Conservation (phyloP, 257 asterid species). For the Fraxinus americana region DNA sequence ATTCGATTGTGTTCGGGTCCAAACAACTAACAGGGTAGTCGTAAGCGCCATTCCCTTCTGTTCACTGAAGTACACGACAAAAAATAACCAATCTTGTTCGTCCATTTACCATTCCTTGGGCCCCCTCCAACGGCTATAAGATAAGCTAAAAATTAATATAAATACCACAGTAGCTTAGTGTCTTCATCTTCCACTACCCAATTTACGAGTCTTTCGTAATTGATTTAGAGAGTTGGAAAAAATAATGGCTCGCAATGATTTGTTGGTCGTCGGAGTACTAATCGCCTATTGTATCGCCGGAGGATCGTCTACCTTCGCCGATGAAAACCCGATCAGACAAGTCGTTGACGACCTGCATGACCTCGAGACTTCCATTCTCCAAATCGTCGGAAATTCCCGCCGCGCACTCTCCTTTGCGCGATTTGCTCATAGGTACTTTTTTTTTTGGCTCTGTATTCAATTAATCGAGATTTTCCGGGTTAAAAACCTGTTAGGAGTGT, state of each 20-base stretch:
- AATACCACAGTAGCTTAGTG: no score
- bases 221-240: not conserved
- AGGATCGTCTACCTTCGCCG: slow-evolving; percentile 40
- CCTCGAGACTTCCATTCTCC: slow-evolving; percentile 56
- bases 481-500: no score
- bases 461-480: not conserved
- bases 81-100: no score
- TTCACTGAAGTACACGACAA: no score
- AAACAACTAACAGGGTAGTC: no score
- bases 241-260: slow-evolving; percentile 48
- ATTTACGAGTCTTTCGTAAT: no score
- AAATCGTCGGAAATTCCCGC: slow-evolving; percentile 61
- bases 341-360: slow-evolving; percentile 72
- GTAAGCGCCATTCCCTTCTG: no score
- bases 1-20: no score
- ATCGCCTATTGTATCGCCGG: slow-evolving; percentile 37
- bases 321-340: slow-evolving; percentile 82
- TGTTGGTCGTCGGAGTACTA: slow-evolving; percentile 41
- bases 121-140: no score
- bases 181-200: no score
- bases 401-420: slow-evolving; percentile 81
- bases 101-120: no score
- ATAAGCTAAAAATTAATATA: no score
- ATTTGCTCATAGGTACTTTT: slow-evolving; percentile 65
- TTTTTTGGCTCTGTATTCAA: not conserved